Conservation (phyloP, 1,139 yeast genomes). For the Yamadazyma aaseri region DNA sequence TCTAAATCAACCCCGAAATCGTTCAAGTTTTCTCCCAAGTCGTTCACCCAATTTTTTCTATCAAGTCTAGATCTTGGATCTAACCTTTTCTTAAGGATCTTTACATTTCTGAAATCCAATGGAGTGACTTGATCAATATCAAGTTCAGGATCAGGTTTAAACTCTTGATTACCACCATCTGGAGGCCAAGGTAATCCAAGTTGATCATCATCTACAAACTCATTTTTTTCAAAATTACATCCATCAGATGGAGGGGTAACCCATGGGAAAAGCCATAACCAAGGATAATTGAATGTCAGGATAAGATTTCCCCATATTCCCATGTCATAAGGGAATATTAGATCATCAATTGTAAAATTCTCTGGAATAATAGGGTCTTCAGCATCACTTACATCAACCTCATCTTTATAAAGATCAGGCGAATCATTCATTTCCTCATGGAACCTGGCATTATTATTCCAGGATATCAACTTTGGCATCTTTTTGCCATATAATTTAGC, state of each 20-base stretch:
- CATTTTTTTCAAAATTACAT: slow-evolving; percentile 53
- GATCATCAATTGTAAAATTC: slow-evolving; percentile 52
- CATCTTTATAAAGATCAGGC: slow-evolving; percentile 4
- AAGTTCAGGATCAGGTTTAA: slow-evolving; percentile 18
- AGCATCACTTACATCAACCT: background rate
- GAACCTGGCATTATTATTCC: slow-evolving; percentile 32
- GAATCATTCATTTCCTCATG: slow-evolving; percentile 10
- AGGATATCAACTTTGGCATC: slow-evolving; percentile 48
- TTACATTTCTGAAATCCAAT: slow-evolving; percentile 16
- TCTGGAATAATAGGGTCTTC: slow-evolving; percentile 19
- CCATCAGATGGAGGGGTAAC: slow-evolving; percentile 49
- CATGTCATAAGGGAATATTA: slow-evolving; percentile 80
- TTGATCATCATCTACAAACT: slow-evolving; percentile 55
- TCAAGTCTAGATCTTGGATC: slow-evolving; percentile 27
- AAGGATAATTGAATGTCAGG: slow-evolving; percentile 54
- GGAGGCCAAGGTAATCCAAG: slow-evolving; percentile 84
- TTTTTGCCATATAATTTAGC: slow-evolving; percentile 36
- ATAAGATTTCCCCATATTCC: slow-evolving; percentile 56
- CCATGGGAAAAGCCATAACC: slow-evolving; percentile 72
- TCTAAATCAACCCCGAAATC: slow-evolving; percentile 90
- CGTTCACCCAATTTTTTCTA: slow-evolving; percentile 67
- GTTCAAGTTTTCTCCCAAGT: slow-evolving; percentile 73
- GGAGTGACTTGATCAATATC: slow-evolving; percentile 20
- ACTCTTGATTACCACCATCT: slow-evolving; percentile 62
- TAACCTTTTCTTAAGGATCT: slow-evolving; percentile 23